Evolutionary conservation across 176 grass and related monocot species (phyloP).

Genomic region (Phragmites australis): DNA sequence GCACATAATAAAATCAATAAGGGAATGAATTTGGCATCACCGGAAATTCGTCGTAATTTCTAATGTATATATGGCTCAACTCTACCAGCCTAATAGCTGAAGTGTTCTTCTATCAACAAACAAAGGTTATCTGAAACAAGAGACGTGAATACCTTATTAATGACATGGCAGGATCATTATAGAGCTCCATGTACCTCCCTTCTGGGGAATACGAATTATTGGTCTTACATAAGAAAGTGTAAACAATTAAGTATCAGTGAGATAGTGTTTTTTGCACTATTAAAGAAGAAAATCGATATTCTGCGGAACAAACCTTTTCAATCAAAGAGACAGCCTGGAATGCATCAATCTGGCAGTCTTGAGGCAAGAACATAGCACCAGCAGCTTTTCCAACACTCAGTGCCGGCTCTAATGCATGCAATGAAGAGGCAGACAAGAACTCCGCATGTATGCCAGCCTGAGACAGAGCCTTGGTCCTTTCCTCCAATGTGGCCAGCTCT

Average conservation of each 20-base stretch:
- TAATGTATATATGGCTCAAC: neutral
- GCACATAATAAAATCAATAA: slow-evolving; percentile 31
- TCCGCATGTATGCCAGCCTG: slow-evolving; percentile 67
- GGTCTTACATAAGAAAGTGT: slow-evolving; percentile 45
- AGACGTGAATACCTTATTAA: slow-evolving; percentile 65
- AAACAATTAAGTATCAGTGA: neutral
- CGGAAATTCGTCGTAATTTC: neutral
- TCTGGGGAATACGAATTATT: slow-evolving; percentile 64
- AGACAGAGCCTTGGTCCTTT: slow-evolving; percentile 62
- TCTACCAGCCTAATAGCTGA: slow-evolving; percentile 17
- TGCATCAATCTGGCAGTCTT: slow-evolving; percentile 83
- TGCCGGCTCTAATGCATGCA: slow-evolving; percentile 64
- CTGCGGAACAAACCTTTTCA: slow-evolving; percentile 60
- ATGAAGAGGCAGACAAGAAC: slow-evolving; percentile 53
- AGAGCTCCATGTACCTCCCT: slow-evolving; percentile 86
- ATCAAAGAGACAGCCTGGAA: slow-evolving; percentile 78
- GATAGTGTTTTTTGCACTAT: neutral
- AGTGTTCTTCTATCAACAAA: slow-evolving; percentile 12
- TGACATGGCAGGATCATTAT: slow-evolving; percentile 76
- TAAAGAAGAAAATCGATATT: slow-evolving; percentile 13
- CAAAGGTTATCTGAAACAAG: slow-evolving; percentile 21
- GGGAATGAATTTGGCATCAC: neutral
- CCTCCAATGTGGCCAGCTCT: slow-evolving; percentile 61
- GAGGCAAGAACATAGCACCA: slow-evolving; percentile 68
- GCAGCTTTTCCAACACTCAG: slow-evolving; percentile 64